Base-by-base conservation (phyloP, 2,329 filamentous ascomycete species). In the Harringtonia aguacate region DNA sequence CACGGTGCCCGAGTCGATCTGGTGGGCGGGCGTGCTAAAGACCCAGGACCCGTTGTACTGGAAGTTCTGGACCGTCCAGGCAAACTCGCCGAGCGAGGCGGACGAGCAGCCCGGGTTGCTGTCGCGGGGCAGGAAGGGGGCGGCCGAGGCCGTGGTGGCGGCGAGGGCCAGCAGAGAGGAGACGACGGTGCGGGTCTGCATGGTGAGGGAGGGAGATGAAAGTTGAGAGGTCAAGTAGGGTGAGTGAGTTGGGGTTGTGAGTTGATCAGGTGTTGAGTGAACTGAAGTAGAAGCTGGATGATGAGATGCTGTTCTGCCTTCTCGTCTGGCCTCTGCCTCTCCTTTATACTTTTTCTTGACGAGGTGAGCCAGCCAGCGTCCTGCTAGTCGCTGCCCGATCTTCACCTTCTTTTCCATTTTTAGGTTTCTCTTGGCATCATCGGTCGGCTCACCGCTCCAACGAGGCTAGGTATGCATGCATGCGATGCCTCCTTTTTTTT, bases 21-120 rank as follows among this genome's bases (percentile, higher is more conserved):
- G 69, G 58, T 75, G 72, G 4, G 71, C 60, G 0, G 72, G 71
- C 3, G 68, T 74, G 15, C 61, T 62, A 61, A 72, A 74, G 54
- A 60, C 56, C 55, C 68, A 71, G 12, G 59, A 63, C n/a, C 65
- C 64, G 55, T 69, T 64, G 61, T 62, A 75, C 55, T 67, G 62
- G 47, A 76, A 70, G 55, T 59, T 53, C 37, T 59, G 50, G 36
- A 73, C 51, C 1, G 54, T 57, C 69, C 70, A 75, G 7, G 46
- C 28, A 46, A 67, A 65, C 48, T 53, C 35, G 31, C 48, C 43
- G 43, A 61, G 57, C 1, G 65, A 63, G 14, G 49, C 46, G 6
- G 53, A 47, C 21, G 56, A 54, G 52, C 64, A 68, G 35, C 58
- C 58, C 1, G 54, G 45, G 38, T 52, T 45, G 44, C 10, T 17